Conservation (phyloP, 2,329 filamentous ascomycete genomes). For the Aspergillus novofumigatus region DNA sequence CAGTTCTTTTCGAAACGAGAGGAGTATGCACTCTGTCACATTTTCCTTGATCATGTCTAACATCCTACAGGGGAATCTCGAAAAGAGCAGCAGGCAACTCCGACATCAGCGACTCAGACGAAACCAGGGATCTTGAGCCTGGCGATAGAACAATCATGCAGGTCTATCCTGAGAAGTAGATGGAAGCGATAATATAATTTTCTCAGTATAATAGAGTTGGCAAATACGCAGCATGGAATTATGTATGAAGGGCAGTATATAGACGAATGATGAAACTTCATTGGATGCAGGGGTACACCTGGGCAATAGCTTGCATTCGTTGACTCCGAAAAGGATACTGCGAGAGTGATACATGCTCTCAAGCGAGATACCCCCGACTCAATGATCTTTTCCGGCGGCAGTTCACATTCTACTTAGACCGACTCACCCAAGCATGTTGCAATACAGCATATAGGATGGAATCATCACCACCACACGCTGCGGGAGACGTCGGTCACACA, state of each 20-base stretch:
- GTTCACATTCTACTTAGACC: no score
- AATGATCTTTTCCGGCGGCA: no score
- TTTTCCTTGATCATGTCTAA: not conserved
- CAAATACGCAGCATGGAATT: no score
- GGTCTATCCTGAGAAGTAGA: not conserved
- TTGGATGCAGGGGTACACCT: no score
- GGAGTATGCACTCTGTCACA: constrained; percentile 11
- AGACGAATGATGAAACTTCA: no score
- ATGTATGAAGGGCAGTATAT: no score
- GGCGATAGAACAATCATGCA: not conserved
- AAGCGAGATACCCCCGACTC: no score
- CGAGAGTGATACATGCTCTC: no score
- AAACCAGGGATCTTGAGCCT: constrained; percentile 2
- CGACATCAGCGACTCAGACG: constrained; percentile 3
- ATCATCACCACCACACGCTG: not conserved
- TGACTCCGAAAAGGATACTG: no score
- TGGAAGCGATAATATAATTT: no score
- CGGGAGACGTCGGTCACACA: not conserved
- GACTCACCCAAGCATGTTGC: not conserved
- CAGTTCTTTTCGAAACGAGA: constrained; percentile 12
- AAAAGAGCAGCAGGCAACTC: not conserved
- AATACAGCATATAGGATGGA: not conserved
- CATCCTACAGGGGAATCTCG: not conserved
- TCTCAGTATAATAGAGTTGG: no score
- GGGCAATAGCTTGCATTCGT: no score